These are phyloP conservation scores for Melampsora allii-populina DNA, from an alignment of 1,284 basidiomycete genomes.

Conservation along the genomic window DNA sequence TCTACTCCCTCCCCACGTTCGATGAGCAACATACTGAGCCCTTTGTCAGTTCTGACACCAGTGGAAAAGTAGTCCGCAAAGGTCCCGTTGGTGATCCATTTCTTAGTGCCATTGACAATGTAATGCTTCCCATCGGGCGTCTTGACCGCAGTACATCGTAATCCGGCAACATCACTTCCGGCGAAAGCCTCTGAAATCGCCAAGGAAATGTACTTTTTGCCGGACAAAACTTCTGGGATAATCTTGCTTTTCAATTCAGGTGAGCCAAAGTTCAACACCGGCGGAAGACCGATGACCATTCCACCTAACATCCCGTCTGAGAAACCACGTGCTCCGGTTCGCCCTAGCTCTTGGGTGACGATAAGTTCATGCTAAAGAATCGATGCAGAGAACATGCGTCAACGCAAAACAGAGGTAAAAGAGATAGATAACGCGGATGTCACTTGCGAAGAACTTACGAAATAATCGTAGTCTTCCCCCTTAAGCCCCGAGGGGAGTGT, in stretches of 20 bases:
- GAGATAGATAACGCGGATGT: slow-evolving; percentile 5
- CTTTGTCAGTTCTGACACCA: slow-evolving; percentile 60
- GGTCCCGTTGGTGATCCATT: slow-evolving; percentile 87
- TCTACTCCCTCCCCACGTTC: slow-evolving; percentile 64
- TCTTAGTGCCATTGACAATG: slow-evolving; percentile 83
- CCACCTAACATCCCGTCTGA: slow-evolving; percentile 72
- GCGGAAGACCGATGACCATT: slow-evolving; percentile 70
- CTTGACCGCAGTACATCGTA: slow-evolving; percentile 72
- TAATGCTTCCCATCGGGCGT: slow-evolving; percentile 73
- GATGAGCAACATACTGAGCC: slow-evolving; percentile 79
- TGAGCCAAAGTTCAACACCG: slow-evolving; percentile 73
- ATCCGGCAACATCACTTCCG: slow-evolving; percentile 79
- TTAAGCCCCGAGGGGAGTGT: slow-evolving; percentile 74
- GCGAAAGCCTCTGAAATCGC: slow-evolving; percentile 89
- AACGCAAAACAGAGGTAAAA: not conserved
- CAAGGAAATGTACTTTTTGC: slow-evolving; percentile 75
- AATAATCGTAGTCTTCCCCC: slow-evolving; percentile 81
- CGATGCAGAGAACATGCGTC: slow-evolving; percentile 16
- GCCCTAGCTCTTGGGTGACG: slow-evolving; percentile 77
- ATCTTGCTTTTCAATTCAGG: slow-evolving; percentile 72
- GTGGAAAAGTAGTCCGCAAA: slow-evolving; percentile 48
- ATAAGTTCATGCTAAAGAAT: slow-evolving; percentile 60
- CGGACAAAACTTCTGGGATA: slow-evolving; percentile 73
- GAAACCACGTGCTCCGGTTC: slow-evolving; percentile 75
- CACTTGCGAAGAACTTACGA: slow-evolving; percentile 53